Conservation (phyloP, 805 yeast species). For the Ogataea ramenticola region DNA sequence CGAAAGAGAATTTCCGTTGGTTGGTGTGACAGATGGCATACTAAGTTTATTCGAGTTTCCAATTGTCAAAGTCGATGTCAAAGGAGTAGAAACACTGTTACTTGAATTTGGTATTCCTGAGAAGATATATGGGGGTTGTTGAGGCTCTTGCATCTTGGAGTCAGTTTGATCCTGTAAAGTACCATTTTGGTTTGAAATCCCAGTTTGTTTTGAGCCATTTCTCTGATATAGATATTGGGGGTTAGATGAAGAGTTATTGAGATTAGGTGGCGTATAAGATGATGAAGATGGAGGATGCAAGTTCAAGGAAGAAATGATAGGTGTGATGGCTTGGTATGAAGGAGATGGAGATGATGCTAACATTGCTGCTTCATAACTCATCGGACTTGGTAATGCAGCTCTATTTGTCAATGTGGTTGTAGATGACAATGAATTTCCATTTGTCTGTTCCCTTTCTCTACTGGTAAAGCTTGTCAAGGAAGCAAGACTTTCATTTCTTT, state of each 20-base stretch:
- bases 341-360: constrained; percentile 4
- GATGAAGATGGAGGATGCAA: not conserved
- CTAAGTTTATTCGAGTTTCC: not conserved
- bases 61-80: not conserved
- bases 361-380: constrained; percentile 1
- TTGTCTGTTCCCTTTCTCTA: not conserved
- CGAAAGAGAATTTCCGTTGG: not conserved
- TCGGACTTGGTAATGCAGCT: constrained; percentile 4
- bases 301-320: not conserved
- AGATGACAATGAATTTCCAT: constrained; percentile 5
- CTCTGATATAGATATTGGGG: constrained; percentile 1
- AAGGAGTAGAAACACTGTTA: not conserved
- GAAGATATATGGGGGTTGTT: not conserved
- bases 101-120: not conserved
- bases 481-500: constrained; percentile 1
- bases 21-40: not conserved
- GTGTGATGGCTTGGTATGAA: constrained; percentile 1
- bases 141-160: not conserved
- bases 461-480: constrained; percentile 1
- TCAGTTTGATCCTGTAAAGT: too few relatives aligned
- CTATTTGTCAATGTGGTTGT: constrained; percentile 4
- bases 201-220: not conserved
- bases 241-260: not conserved
- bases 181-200: not conserved
- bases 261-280: not conserved